Conservation (phyloP, 1,284 basidiomycete species). For the Ganoderma sinense region DNA sequence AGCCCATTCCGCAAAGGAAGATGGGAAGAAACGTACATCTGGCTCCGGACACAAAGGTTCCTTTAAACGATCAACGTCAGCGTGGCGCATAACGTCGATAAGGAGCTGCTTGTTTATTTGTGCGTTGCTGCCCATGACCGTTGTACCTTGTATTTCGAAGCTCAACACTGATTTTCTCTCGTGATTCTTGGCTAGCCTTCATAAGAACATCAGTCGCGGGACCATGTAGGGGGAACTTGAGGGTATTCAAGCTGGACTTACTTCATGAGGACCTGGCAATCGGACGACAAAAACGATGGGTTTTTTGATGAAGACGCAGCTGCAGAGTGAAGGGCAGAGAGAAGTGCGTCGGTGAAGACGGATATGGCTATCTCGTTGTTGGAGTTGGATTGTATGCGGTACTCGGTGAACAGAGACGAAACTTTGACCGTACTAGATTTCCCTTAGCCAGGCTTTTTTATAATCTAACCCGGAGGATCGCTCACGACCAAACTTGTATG, state of each 20-base stretch:
- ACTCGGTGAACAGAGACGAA: slow-evolving; percentile 80
- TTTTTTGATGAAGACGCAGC: slow-evolving; percentile 32
- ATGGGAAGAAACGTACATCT: slow-evolving; percentile 65
- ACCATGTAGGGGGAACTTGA: not conserved
- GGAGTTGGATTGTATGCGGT: slow-evolving; percentile 89
- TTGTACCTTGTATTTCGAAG: slow-evolving; percentile 73
- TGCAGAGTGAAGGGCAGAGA: slow-evolving; percentile 77
- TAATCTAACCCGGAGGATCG: slow-evolving; percentile 27
- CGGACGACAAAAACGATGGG: slow-evolving; percentile 18
- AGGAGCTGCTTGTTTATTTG: slow-evolving; percentile 76
- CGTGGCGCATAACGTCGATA: slow-evolving; percentile 79
- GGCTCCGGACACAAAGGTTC: slow-evolving; percentile 92
- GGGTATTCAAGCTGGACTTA: slow-evolving; percentile 11
- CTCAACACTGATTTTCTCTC: slow-evolving; percentile 75
- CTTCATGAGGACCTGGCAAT: slow-evolving; percentile 78
- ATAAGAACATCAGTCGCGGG: not conserved
- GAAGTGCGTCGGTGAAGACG: slow-evolving; percentile 76
- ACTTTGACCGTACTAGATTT: slow-evolving; percentile 52
- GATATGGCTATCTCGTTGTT: slow-evolving; percentile 84
- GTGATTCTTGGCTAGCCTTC: slow-evolving; percentile 78
- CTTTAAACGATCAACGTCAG: slow-evolving; percentile 73
- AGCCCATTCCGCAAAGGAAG: not conserved
- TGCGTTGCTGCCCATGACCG: slow-evolving; percentile 61
- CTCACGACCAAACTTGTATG: slow-evolving; percentile 93
- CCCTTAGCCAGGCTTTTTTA: slow-evolving; percentile 49